Percentiles rank a stretch among this genome's conserved stretches.
Conservation (phyloP, 192 early-diverging fungal species). For the Rhizophagus clarus region DNA sequence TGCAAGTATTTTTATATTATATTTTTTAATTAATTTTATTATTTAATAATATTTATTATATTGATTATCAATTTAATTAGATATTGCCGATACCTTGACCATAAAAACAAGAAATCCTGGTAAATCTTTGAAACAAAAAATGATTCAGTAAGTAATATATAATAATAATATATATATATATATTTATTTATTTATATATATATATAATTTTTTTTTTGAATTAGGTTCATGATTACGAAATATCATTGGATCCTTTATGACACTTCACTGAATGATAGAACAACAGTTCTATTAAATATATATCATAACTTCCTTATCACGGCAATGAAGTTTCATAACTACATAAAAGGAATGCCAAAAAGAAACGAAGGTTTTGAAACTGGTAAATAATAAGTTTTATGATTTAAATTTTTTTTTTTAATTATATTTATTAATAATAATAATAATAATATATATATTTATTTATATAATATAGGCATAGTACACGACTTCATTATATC, state of each 20-base stretch:
- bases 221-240: constrained; percentile 61
- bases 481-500: not conserved
- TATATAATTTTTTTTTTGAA: not conserved
- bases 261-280: constrained; percentile 62
- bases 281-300: constrained; percentile 70
- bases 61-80: not conserved
- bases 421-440: not conserved
- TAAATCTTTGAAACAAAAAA: constrained; percentile 7
- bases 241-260: constrained; percentile 69
- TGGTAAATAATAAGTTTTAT: not conserved
- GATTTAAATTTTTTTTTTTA: not conserved
- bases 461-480: not conserved
- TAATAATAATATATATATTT: too few species aligned
- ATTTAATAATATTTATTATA: not conserved
- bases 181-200: too few species aligned
- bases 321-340: constrained; percentile 58
- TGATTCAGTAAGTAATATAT: constrained; percentile 10
- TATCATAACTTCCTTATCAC: constrained; percentile 76
- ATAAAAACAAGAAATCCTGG: constrained; percentile 37
- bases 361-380: not conserved
- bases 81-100: constrained; percentile 41
- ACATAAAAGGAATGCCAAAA: not conserved
- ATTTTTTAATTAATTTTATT: not conserved
- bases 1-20: constrained; percentile 37
- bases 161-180: too few species aligned